These are phyloP conservation scores for Psilocybe sp. DNA, from an alignment of 768 basidiomycete genomes.

Conservation along the genomic window DNA sequence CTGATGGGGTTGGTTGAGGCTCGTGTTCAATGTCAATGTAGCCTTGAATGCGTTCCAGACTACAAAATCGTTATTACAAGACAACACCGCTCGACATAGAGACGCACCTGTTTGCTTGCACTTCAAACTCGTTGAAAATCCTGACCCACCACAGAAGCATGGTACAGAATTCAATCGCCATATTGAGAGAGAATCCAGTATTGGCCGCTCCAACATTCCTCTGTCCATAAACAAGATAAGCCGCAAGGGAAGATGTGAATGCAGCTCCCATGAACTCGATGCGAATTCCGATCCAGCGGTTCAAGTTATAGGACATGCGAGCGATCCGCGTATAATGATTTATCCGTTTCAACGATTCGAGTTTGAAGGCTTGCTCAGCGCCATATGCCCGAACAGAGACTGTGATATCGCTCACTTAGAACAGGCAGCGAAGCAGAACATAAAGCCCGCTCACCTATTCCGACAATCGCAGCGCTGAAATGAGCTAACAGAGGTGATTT, in stretches of 20 bases:
- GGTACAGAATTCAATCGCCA: constrained; percentile 55
- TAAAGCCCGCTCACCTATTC: constrained; percentile 33
- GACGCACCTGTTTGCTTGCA: constrained; percentile 27
- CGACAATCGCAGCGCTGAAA: constrained; percentile 40
- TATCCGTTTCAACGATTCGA: constrained; percentile 43
- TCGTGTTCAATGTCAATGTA: constrained; percentile 61
- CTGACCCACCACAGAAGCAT: constrained; percentile 51
- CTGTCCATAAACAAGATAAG: constrained; percentile 48
- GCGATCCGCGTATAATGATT: constrained; percentile 48
- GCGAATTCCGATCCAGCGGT: constrained; percentile 44
- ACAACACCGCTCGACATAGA: not conserved
- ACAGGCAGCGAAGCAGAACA: not conserved
- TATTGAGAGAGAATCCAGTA: constrained; percentile 53
- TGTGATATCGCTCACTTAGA: constrained; percentile 8
- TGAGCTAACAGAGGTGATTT: constrained; percentile 14
- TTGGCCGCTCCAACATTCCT: constrained; percentile 34
- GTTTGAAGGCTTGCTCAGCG: constrained; percentile 44
- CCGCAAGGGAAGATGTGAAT: constrained; percentile 52
- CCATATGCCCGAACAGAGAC: constrained; percentile 63
- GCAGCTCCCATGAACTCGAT: constrained; percentile 54
- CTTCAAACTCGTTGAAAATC: constrained; percentile 39
- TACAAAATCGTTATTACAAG: constrained; percentile 5
- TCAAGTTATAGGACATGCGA: constrained; percentile 45
- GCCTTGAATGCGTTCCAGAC: constrained; percentile 68
- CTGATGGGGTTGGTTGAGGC: constrained; percentile 29